Conservation (phyloP, 352 stramenopile genomes). For the Pythium myriotylum region DNA sequence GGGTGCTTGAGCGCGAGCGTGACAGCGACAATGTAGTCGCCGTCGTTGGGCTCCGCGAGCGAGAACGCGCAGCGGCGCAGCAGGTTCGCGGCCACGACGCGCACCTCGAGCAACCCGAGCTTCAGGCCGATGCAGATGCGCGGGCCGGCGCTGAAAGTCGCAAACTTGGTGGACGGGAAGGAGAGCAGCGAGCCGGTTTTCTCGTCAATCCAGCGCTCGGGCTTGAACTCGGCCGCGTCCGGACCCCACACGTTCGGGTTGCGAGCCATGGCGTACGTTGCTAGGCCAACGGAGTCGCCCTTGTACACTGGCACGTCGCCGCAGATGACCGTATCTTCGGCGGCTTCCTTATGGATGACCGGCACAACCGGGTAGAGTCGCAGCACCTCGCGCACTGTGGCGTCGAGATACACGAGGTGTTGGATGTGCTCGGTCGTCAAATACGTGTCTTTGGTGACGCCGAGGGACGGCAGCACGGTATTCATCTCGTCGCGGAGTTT, state of each 20-base stretch:
- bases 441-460: conserved; percentile 29
- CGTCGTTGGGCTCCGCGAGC: conserved; percentile 5
- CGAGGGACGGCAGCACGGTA: conserved; percentile 25
- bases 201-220: conserved; percentile 52
- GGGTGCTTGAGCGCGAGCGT: neutral
- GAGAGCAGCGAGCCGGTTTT: conserved; percentile 8
- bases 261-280: conserved; percentile 38
- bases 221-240: conserved; percentile 58
- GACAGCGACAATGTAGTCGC: conserved; percentile 5
- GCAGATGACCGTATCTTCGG: conserved; percentile 60
- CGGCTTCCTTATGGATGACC: conserved; percentile 52
- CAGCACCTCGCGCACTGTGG: conserved; percentile 60
- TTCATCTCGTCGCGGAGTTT: conserved; percentile 53
- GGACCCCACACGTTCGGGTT: conserved; percentile 40
- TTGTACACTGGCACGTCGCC: conserved; percentile 25
- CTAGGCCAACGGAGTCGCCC: conserved; percentile 28
- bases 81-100: conserved; percentile 17
- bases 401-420: conserved; percentile 60
- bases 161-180: conserved; percentile 29
- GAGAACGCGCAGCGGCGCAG: conserved; percentile 8
- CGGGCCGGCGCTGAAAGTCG: conserved; percentile 41
- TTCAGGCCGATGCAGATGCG: conserved; percentile 48
- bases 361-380: conserved; percentile 66
- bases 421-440: conserved; percentile 53
- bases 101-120: conserved; percentile 49